These are phyloP conservation scores for Mediolabrus comicus DNA, from an alignment of 108 stramenopile genomes.

Conservation along the genomic window DNA sequence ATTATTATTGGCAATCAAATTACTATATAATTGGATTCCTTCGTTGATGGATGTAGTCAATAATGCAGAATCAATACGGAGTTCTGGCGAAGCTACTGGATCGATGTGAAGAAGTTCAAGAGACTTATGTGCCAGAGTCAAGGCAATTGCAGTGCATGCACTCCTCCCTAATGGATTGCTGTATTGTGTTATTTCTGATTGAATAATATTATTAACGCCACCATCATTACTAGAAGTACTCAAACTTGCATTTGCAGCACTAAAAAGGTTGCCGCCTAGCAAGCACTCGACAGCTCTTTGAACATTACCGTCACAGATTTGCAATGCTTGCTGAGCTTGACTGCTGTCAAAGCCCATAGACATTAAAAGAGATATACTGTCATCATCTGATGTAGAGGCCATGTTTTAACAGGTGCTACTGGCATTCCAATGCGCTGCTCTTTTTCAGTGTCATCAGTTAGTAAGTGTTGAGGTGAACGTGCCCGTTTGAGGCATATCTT, in stretches of 20 bases:
- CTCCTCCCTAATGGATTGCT: conserved; percentile 56
- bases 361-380: conserved; percentile 22
- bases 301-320: conserved; percentile 46
- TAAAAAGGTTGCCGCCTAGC: conserved; percentile 22
- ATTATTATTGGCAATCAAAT: not conserved
- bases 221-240: not conserved
- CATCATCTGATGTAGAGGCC: not conserved
- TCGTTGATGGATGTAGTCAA: conserved; percentile 41
- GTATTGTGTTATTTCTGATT: conserved; percentile 60
- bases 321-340: conserved; percentile 45
- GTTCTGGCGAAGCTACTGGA: not conserved
- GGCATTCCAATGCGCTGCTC: no score
- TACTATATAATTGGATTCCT: conserved; percentile 50
- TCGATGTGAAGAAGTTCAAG: conserved; percentile 13
- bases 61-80: conserved; percentile 35
- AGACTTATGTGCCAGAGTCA: conserved; percentile 54
- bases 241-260: not conserved
- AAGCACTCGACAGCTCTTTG: conserved; percentile 60
- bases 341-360: conserved; percentile 65
- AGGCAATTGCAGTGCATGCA: conserved; percentile 79
- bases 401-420: not conserved
- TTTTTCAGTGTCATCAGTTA: no score
- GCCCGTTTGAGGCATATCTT: no score
- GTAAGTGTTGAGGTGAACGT: no score
- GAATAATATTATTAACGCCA: conserved; percentile 22